Base-by-base conservation (phyloP, 1,139 yeast genomes). In the Candida albicans region DNA sequence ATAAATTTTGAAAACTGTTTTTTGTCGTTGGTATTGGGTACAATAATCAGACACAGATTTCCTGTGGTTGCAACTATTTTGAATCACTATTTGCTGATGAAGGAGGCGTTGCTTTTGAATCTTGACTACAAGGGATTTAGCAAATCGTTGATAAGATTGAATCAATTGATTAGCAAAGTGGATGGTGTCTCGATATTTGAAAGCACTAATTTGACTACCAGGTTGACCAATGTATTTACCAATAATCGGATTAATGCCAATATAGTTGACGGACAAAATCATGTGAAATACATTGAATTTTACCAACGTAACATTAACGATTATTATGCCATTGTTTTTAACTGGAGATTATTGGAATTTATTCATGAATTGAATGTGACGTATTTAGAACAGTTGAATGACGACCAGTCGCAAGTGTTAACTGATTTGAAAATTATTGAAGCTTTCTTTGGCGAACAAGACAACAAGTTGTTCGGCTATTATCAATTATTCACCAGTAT, bases 271-370 rank as follows among this genome's bases (percentile, higher is more conserved):
- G 67, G 67, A 2, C 64, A 57, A 38, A 65, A 67, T 49, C 55
- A 59, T 35, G 48, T 66, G 35, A 65, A 64, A 41, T 70, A 61
- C 44, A 58, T 65, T 29, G 75, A 71, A 47, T 46, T 64, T 15
- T 59, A 52, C 36, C 61, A 61, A 34, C 51, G 54, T 11, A 55
- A 53, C 39, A 36, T 41, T 5, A 33, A 47, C 9, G 59, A 67
- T 46, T 58, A 61, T 30, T 72, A 62, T 46, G 59, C 55, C 1
- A 44, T 67, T 10, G 42, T 72, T 2, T 54, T 61, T 15, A 55
- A 63, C 26, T 72, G 76, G 76, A 65, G 77, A 54, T 42, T 71
- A 2, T 55, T 70, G 46, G 75, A 68, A 35, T 56, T 72, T 24
- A 50, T 65, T 12, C 64, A 68, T 45, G 65, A 66, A 44, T 58